Evolutionary conservation across 169 alveolate species (phyloP), one percentile per base, ranked within the genome.

Genomic region (Cyclospora cayetanensis): DNA sequence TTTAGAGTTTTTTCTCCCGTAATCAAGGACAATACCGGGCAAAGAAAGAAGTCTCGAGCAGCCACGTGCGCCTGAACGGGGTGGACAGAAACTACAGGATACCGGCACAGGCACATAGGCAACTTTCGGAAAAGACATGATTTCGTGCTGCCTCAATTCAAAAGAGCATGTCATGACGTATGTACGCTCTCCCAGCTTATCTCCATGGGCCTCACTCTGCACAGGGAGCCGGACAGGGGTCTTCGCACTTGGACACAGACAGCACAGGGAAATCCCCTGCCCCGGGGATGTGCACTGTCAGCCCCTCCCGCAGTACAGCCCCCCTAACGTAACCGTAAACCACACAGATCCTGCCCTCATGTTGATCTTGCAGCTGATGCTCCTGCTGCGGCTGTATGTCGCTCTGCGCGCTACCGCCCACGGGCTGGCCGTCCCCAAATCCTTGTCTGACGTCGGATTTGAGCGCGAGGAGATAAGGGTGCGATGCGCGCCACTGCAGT

Each of bases 301-400:
- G 98, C 31, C 95, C 95, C 68, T 82, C 94, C 90, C 97, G 96
- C 55, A 98, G 90, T 7, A 98, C 95, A 1, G 99, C 99, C 46
- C 99, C 98, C 65, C 95, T 94, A 4, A 98, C 97, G 94, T 98
- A 99, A 2, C 99, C 99, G 88, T 98, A 99, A 91, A 98, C 97
- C 60, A 52, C 52, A 53, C 97, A 96, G 4, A 97, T 41, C 42
- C 76, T 34, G 72, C 91, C 74, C 46, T 39, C 37, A 12, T 52
- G 70, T 25, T 12, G 60, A 0, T 65, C 72, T 11, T 31, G 66
- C 29, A 18, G 68, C 63, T 35, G n/a, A 53, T 1, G 37, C 29
- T 34, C 76, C 2, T 20, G 15, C 39, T 63, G 76, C 0, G 20
- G 76, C 22, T 50, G 63, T n/a, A n/a, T n/a, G n/a, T n/a, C n/a